A percentile compares a stretch with the other conserved stretches of the same genome.
Evolutionary conservation across 345 rosid species (phyloP).

Genomic region (Euphorbia tirucalli): DNA sequence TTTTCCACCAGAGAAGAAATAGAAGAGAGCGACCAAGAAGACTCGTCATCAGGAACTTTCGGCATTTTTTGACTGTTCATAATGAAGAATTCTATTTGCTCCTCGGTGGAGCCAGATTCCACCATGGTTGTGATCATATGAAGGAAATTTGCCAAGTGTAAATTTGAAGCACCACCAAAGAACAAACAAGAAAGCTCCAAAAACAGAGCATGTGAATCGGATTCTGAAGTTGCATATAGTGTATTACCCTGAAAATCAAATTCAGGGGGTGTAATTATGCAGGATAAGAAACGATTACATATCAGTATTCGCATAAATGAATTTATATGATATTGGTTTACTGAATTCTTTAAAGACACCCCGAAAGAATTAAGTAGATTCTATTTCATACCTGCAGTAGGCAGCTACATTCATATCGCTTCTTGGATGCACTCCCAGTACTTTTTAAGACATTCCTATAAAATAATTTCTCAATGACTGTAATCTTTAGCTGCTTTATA

Average conservation of each 20-base stretch:
- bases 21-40: conserved; percentile 58
- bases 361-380: background rate
- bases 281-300: background rate
- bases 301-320: background rate
- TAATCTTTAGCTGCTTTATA: conserved; percentile 45
- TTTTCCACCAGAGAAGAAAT: conserved; percentile 17
- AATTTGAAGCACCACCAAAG: conserved; percentile 61
- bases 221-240: conserved; percentile 51
- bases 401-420: conserved; percentile 53
- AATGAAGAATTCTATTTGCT: conserved; percentile 70
- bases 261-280: background rate
- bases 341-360: background rate
- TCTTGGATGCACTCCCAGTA: conserved; percentile 43
- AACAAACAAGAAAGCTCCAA: conserved; percentile 76
- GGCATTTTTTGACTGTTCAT: conserved; percentile 68
- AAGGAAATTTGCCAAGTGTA: conserved; percentile 86
- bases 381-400: conserved; percentile 59
- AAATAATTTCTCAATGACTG: conserved; percentile 67
- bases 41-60: conserved; percentile 63
- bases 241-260: conserved; percentile 57
- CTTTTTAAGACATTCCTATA: conserved; percentile 61
- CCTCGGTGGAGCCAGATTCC: conserved; percentile 64
- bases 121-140: conserved; percentile 74
- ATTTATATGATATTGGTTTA: too few relatives aligned
- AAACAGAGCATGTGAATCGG: conserved; percentile 67